These are phyloP conservation scores for Cucurbitaria berberidis DNA, from an alignment of 2,329 filamentous ascomycete genomes.

Conservation along the genomic window DNA sequence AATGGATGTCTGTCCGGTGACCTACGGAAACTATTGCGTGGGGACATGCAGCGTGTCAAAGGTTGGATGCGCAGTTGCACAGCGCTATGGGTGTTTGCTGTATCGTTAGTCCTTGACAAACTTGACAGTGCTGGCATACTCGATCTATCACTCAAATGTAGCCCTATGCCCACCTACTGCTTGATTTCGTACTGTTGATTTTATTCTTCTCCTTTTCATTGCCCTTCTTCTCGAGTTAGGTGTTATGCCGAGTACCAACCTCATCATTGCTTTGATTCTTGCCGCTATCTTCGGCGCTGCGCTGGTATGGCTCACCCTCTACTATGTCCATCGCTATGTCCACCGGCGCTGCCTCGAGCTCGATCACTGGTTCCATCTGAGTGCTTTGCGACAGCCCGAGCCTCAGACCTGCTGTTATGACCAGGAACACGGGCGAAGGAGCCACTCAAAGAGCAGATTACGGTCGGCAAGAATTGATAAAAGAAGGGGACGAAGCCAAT, in stretches of 20 bases:
- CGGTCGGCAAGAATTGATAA: slow-evolving; percentile 5
- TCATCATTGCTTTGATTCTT: slow-evolving; percentile 26
- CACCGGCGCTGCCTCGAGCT: slow-evolving; percentile 21
- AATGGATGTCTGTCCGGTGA: neutral
- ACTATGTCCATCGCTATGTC: slow-evolving; percentile 25
- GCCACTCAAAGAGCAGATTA: slow-evolving; percentile 4
- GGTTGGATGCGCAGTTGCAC: neutral
- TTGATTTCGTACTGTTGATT: neutral
- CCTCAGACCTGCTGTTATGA: slow-evolving; percentile 2
- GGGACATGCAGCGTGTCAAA: neutral
- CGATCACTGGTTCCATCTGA: slow-evolving; percentile 21
- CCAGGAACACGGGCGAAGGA: slow-evolving; percentile 5
- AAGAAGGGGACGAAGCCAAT: neutral
- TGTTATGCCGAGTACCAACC: slow-evolving; percentile 17
- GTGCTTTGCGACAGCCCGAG: neutral
- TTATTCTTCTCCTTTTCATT: neutral
- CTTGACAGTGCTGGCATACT: neutral
- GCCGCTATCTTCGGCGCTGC: slow-evolving; percentile 27
- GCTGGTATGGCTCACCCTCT: slow-evolving; percentile 26
- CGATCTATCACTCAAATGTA: neutral
- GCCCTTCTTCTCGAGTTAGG: neutral
- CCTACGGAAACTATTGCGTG: neutral
- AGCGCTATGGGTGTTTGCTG: slow-evolving; percentile 5
- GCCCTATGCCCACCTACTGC: neutral
- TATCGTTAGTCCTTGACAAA: slow-evolving; percentile 7